Evolutionary conservation across 2,329 filamentous ascomycete species (phyloP).

Genomic region (Trichoderma koningiopsis): DNA sequence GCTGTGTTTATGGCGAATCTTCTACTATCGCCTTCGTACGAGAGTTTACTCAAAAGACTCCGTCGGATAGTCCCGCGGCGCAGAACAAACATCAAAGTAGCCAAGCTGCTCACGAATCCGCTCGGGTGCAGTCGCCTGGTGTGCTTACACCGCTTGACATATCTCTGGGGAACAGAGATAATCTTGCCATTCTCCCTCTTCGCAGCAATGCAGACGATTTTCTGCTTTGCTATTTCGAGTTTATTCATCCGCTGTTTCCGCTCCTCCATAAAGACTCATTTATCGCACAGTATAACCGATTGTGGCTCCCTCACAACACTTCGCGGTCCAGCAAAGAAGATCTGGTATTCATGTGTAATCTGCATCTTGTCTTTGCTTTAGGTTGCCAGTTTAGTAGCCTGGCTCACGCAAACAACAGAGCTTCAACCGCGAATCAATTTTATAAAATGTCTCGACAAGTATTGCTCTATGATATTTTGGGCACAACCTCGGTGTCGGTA

Average conservation of each 20-base stretch:
- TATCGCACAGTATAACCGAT: not conserved
- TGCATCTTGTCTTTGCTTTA: not conserved
- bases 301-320: not conserved
- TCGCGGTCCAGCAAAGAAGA: not conserved
- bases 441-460: not conserved
- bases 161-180: not conserved
- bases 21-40: not conserved
- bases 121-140: not conserved
- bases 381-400: not conserved
- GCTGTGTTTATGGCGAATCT: not conserved
- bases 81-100: not conserved
- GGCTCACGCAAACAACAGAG: not conserved
- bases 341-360: not conserved
- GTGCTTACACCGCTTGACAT: not conserved
- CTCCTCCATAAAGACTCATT: not conserved
- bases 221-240: not conserved
- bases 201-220: not conserved
- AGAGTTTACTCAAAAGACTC: not conserved
- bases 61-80: not conserved
- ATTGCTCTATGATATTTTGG: not conserved
- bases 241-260: not conserved
- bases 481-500: not conserved
- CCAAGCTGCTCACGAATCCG: not conserved
- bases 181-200: not conserved
- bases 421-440: not conserved